These are phyloP conservation scores for Fusarium guadeloupense DNA, from an alignment of 2,329 filamentous ascomycete genomes.

Conservation along the genomic window DNA sequence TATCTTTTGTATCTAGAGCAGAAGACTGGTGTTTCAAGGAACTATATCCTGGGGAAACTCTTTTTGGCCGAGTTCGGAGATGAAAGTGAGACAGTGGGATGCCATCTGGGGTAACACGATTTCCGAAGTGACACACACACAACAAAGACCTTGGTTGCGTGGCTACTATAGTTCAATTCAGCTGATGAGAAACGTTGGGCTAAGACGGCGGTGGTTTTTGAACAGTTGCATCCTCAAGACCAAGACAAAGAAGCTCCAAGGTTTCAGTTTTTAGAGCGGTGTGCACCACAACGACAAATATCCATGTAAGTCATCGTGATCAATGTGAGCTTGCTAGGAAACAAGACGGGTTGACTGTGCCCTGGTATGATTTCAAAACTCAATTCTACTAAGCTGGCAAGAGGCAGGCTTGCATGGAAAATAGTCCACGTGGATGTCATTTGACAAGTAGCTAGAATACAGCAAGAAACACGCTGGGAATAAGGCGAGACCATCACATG, in stretches of 20 bases:
- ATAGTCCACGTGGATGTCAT: slow-evolving; percentile 16
- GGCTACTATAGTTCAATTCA: slow-evolving; percentile 13
- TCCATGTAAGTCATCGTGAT: slow-evolving; percentile 9
- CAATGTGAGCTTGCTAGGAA: neutral
- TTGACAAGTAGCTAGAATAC: neutral
- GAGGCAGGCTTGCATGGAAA: slow-evolving; percentile 18
- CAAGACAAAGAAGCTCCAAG: slow-evolving; percentile 16
- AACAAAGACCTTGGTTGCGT: slow-evolving; percentile 20
- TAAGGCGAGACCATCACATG: slow-evolving; percentile 27
- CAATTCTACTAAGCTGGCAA: slow-evolving; percentile 9
- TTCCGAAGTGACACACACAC: slow-evolving; percentile 16
- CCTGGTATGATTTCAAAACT: neutral
- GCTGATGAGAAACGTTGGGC: slow-evolving; percentile 2
- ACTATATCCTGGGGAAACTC: neutral
- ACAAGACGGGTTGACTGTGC: neutral
- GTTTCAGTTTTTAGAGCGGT: slow-evolving; percentile 24
- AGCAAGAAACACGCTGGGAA: slow-evolving; percentile 4
- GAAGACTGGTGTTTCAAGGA: neutral
- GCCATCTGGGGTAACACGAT: slow-evolving; percentile 13
- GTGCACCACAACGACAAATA: slow-evolving; percentile 18
- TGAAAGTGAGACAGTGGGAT: slow-evolving; percentile 25
- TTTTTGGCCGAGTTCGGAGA: slow-evolving; percentile 19
- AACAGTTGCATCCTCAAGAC: slow-evolving; percentile 6
- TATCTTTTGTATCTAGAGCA: neutral
- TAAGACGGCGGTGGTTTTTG: neutral